These are phyloP conservation scores for Alliaria petiolata DNA, from an alignment of 345 rosid genomes.

Conservation along the genomic window DNA sequence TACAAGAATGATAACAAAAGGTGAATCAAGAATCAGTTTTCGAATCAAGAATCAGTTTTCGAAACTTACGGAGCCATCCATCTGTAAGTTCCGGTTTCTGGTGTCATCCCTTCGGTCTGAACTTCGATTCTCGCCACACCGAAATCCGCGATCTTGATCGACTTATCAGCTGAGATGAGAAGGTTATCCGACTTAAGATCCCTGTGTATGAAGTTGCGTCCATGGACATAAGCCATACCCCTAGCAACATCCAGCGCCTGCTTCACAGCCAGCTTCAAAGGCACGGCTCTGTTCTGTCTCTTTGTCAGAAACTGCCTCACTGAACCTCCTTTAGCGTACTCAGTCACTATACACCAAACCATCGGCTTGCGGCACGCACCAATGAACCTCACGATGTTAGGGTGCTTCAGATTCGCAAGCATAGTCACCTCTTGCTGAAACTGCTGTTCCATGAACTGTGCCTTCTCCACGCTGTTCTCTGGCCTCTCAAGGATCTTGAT, in stretches of 20 bases:
- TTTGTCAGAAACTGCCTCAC: constrained; percentile 36
- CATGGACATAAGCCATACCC: constrained; percentile 51
- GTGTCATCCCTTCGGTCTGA: constrained; percentile 50
- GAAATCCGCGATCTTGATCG: constrained; percentile 50
- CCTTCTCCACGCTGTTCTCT: constrained; percentile 26
- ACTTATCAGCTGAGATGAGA: constrained; percentile 38
- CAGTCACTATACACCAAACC: constrained; percentile 44
- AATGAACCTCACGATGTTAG: constrained; percentile 36
- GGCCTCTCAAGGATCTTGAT: constrained; percentile 42
- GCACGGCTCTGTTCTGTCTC: constrained; percentile 38
- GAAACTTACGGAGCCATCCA: constrained; percentile 58
- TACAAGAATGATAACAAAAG: not conserved
- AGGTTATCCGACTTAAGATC: constrained; percentile 51
- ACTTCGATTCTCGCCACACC: constrained; percentile 47
- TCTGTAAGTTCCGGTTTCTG: constrained; percentile 48
- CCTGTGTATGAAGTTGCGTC: constrained; percentile 40
- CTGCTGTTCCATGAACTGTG: constrained; percentile 40
- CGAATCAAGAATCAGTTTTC: no score
- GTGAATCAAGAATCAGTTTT: not conserved
- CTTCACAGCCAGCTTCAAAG: constrained; percentile 40
- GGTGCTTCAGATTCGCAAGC: constrained; percentile 37
- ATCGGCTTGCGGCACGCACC: constrained; percentile 41
- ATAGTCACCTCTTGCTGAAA: constrained; percentile 39
- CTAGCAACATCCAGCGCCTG: constrained; percentile 50
- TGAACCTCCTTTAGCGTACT: constrained; percentile 41